Conservation (phyloP, 2,329 filamentous ascomycete genomes). For the Phialemoniopsis sp. region DNA sequence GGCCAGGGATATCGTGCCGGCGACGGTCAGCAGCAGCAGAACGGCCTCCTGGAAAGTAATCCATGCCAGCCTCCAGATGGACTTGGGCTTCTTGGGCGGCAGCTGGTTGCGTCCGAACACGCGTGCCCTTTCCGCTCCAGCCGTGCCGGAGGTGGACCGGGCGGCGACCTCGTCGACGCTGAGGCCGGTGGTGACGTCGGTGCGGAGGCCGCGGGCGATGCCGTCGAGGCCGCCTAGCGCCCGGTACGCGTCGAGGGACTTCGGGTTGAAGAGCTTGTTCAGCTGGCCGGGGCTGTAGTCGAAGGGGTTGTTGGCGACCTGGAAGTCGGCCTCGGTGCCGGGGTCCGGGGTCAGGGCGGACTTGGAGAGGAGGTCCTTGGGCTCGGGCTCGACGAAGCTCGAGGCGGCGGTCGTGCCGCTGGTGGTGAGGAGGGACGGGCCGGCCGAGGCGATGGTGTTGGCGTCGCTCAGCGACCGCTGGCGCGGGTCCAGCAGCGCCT, state of each 20-base stretch:
- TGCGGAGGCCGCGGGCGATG: conserved; percentile 68
- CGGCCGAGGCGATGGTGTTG: too few relatives aligned
- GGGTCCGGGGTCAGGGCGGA: conserved; percentile 66
- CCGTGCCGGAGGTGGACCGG: background rate
- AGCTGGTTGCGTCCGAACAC: conserved; percentile 3
- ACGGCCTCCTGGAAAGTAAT: conserved; percentile 72
- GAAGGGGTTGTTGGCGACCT: conserved; percentile 64
- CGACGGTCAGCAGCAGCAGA: conserved; percentile 64
- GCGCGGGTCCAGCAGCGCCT: too few relatives aligned
- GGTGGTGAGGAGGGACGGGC: too few relatives aligned
- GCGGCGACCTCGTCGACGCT: conserved; percentile 59
- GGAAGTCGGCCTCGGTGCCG: conserved; percentile 66
- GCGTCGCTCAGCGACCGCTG: too few relatives aligned
- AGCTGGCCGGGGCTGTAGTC: conserved; percentile 70
- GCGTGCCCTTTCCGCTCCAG: conserved; percentile 2
- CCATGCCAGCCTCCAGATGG: conserved; percentile 49
- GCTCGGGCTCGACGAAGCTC: too few relatives aligned
- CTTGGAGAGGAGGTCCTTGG: conserved; percentile 22
- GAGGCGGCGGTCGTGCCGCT: too few relatives aligned
- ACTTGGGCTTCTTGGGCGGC: conserved; percentile 3
- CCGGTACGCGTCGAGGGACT: conserved; percentile 70
- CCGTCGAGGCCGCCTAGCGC: conserved; percentile 70
- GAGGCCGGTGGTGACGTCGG: conserved; percentile 60
- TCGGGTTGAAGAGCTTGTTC: conserved; percentile 75
- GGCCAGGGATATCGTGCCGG: conserved; percentile 64